Evolutionary conservation across 257 asterid species (phyloP).

Genomic region (Primulina tabacum): DNA sequence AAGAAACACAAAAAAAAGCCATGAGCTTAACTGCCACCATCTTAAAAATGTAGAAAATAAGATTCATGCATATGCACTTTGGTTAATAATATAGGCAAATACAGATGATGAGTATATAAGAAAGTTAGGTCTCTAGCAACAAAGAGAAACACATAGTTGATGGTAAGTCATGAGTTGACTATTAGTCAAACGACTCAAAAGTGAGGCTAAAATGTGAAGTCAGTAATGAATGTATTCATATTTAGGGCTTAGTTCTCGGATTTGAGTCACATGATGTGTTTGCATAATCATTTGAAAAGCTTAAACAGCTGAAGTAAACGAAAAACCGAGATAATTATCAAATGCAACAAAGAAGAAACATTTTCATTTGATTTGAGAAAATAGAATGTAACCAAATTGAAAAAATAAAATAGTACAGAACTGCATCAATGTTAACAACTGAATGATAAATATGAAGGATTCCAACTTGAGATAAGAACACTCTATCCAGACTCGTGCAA

Average conservation of each 20-base stretch:
- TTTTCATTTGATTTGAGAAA: not conserved
- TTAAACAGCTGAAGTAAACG: not conserved
- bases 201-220: not conserved
- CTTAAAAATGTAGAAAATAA: slow-evolving; percentile 2
- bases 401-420: too few relatives aligned
- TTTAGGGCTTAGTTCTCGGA: not conserved
- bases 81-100: not conserved
- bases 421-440: not conserved
- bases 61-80: not conserved
- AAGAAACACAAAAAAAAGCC: slow-evolving; percentile 14
- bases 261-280: not conserved
- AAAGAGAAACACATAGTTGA: not conserved
- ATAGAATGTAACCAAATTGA: not conserved
- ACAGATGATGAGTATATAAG: not conserved
- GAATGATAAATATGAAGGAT: not conserved
- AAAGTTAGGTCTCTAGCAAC: not conserved
- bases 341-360: not conserved
- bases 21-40: slow-evolving; percentile 11
- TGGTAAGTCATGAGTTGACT: not conserved
- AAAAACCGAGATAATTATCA: not conserved
- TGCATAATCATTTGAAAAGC: not conserved
- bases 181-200: not conserved
- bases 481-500: not conserved
- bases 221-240: not conserved
- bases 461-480: not conserved